phyloP scores from a whole-genome alignment of 306 rosid species.

The Castanea sativa region DNA sequence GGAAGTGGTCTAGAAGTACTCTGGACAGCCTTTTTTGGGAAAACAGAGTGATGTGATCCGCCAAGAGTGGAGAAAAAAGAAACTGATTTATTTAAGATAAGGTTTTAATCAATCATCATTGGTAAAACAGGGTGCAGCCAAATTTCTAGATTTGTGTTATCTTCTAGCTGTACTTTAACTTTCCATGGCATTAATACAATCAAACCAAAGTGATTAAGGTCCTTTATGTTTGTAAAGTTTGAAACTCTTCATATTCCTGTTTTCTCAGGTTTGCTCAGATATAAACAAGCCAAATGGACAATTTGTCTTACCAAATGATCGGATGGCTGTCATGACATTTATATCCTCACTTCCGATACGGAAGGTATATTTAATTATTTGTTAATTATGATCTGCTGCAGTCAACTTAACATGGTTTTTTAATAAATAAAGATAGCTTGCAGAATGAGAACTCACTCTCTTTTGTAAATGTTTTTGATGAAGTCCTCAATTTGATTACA shows the following conservation, averaged over 20 bases:
- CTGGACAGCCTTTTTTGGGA: too few species aligned
- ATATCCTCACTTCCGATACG: constrained; percentile 92
- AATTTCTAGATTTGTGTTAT: neutral
- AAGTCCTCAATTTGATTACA: constrained; percentile 8
- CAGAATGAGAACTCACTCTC: neutral
- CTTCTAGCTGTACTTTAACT: neutral
- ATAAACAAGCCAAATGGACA: constrained; percentile 98
- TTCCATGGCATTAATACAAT: neutral
- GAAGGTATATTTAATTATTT: constrained; percentile 48
- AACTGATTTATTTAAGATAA: too few species aligned
- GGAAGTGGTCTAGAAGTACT: too few species aligned
- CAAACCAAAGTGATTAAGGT: neutral
- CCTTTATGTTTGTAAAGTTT: neutral
- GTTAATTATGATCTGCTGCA: constrained; percentile 13
- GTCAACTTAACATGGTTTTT: neutral
- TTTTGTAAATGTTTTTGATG: neutral
- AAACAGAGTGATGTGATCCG: too few species aligned
- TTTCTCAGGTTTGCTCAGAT: constrained; percentile 83
- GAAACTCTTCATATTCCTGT: neutral
- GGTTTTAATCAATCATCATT: too few species aligned
- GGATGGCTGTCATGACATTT: constrained; percentile 76
- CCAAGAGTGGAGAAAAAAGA: too few species aligned
- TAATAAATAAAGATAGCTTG: neutral
- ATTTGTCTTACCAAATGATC: constrained; percentile 75
- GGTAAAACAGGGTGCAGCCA: too few species aligned